Base-by-base conservation (phyloP, 768 basidiomycete genomes). In the Trichaptum fuscoviolaceum region DNA sequence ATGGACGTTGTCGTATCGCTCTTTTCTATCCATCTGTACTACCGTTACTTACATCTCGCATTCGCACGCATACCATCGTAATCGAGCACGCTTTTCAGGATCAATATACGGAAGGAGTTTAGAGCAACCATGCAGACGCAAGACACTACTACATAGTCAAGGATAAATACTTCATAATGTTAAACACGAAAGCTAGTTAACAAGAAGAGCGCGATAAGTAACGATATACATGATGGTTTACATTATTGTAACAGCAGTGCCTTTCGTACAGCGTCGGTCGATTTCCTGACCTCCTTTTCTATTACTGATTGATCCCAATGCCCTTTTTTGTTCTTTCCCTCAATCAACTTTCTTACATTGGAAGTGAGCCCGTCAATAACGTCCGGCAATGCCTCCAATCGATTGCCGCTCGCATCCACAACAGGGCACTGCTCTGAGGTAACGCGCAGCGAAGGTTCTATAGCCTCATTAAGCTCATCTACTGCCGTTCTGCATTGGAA, bases 1-100 rank as follows among this genome's bases (percentile, higher is more conserved):
- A 35, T 35, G 26, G 26, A 27, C 60, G 60, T 61, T 61, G 26
- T 61, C 60, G 26, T 35, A 61, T 61, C n/a, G 60, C 60, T 61
- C 60, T 27, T 59, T 61, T 24, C 26, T 61, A 52, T 52, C 42
- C 42, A 52, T 52, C 20, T 52, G 42, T 52, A 52, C 42, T 52
- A 52, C 42, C 42, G 42, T 52, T 52, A 52, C 42, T 52, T 52
- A 12, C 42, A 52, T 52, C 4, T 30, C 30, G 30, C 30, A 30
- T 30, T 30, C 30, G 42, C 42, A 52, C 30, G 42, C 42, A 52
- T 52, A 52, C 42, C 42, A 52, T 52, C 42, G 42, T 52, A 52
- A 52, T 52, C 15, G 42, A 52, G 42, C 42, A 52, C 42, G 42
- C 42, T 52, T 12, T 52, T 52, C 42, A 52, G 42, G 42, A 52